Evolutionary conservation across 495 filamentous ascomycete species (phyloP).

Genomic region (Penicillium lividum): DNA sequence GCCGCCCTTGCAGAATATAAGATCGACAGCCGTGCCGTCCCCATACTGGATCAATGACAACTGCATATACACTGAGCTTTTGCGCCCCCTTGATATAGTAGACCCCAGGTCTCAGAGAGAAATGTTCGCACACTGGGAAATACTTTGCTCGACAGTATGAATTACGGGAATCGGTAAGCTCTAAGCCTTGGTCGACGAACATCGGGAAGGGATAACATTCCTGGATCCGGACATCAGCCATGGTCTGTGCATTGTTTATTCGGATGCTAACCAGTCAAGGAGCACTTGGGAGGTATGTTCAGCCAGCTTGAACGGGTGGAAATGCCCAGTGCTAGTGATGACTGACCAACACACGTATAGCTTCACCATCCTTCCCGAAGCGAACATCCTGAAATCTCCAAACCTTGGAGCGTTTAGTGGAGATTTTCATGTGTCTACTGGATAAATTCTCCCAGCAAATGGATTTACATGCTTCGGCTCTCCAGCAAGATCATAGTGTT

Average conservation of each 20-base stretch:
- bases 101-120: neutral
- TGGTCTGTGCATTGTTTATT: slow-evolving; percentile 4
- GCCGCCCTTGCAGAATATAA: slow-evolving; percentile 22
- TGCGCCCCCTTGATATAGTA: slow-evolving; percentile 29
- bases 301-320: neutral
- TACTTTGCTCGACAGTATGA: slow-evolving; percentile 2
- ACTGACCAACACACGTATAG: neutral
- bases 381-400: neutral
- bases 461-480: slow-evolving; percentile 8
- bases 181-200: slow-evolving; percentile 14
- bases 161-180: slow-evolving; percentile 8
- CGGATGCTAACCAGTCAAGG: neutral
- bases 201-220: slow-evolving; percentile 33
- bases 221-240: slow-evolving; percentile 7
- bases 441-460: slow-evolving; percentile 17
- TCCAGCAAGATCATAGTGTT: slow-evolving; percentile 10
- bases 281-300: neutral
- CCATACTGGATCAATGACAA: neutral
- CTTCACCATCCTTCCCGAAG: neutral
- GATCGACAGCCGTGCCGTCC: slow-evolving; percentile 12
- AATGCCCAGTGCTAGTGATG: neutral
- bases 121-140: slow-evolving; percentile 13
- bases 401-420: neutral
- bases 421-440: slow-evolving; percentile 1
- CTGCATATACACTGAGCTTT: neutral